Conservation (phyloP, 208 protist genomes). For the Wallacemonas sp. region DNA sequence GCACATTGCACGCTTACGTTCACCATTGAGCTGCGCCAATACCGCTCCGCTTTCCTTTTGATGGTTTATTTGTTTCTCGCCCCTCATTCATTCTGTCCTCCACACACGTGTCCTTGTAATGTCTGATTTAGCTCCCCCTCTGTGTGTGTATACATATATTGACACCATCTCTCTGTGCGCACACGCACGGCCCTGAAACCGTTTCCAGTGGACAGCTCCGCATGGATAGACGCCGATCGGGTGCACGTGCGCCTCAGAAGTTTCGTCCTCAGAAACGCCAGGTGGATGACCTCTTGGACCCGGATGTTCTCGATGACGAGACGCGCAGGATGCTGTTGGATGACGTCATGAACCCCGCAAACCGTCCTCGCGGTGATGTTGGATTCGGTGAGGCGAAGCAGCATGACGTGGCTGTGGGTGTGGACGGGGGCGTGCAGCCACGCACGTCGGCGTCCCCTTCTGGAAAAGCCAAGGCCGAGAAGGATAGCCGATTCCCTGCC, state of each 20-base stretch:
- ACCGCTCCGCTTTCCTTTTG: too few species aligned
- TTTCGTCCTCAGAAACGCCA: constrained; percentile 35
- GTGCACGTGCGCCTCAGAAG: constrained; percentile 32
- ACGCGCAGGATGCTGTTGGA: constrained; percentile 68
- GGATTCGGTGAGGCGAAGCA: background rate
- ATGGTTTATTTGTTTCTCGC: too few species aligned
- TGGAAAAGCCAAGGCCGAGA: background rate
- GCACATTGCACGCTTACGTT: too few species aligned
- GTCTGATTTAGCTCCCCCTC: too few species aligned
- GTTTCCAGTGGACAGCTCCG: too few species aligned
- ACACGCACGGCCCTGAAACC: too few species aligned
- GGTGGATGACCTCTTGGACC: constrained; percentile 55
- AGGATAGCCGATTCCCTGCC: constrained; percentile 38
- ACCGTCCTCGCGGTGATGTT: constrained; percentile 4
- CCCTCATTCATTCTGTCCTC: too few species aligned
- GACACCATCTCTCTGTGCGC: too few species aligned
- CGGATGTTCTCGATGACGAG: constrained; percentile 82
- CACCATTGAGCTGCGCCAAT: too few species aligned
- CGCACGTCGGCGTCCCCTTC: background rate
- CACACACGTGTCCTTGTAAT: too few species aligned
- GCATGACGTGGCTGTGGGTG: constrained; percentile 3
- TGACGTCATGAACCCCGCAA: constrained; percentile 39
- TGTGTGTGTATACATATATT: too few species aligned
- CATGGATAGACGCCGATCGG: background rate
- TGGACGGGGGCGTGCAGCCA: constrained; percentile 1